These are phyloP conservation scores for Populus nigra DNA, from an alignment of 345 rosid species.

Conservation along the genomic window DNA sequence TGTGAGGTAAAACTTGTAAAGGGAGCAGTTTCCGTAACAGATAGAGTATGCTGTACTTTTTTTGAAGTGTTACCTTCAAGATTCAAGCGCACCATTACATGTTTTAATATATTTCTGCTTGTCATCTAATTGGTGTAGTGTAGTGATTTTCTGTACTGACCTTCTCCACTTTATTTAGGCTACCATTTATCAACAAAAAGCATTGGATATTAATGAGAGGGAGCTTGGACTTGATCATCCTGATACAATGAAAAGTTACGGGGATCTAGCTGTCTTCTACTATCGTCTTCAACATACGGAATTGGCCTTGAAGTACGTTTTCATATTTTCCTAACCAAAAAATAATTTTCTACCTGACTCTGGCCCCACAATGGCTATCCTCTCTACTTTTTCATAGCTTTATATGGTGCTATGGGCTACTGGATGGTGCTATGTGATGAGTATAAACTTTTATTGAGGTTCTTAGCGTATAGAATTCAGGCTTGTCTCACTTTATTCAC, in stretches of 20 bases:
- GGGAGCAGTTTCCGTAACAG: neutral
- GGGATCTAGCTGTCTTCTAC: conserved; percentile 38
- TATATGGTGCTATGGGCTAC: neutral
- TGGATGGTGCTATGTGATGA: neutral
- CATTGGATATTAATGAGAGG: conserved; percentile 38
- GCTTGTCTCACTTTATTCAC: neutral
- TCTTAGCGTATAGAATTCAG: neutral
- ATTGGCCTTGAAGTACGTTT: conserved; percentile 35
- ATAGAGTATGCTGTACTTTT: neutral
- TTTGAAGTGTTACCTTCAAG: neutral
- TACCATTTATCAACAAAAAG: conserved; percentile 37
- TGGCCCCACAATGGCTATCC: conserved; percentile 1
- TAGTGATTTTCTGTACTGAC: conserved; percentile 15
- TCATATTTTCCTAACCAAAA: conserved; percentile 20
- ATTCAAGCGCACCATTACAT: neutral
- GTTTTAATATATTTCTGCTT: neutral
- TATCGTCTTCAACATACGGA: conserved; percentile 39
- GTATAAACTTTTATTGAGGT: neutral
- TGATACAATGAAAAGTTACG: conserved; percentile 40
- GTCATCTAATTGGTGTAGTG: neutral
- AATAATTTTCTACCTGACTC: neutral
- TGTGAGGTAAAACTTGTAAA: neutral
- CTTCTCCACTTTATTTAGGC: conserved; percentile 37
- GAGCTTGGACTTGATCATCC: conserved; percentile 42
- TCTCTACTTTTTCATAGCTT: neutral